Evolutionary conservation across 2,329 filamentous ascomycete genomes (phyloP).

Genomic region (Alternaria conjuncta): DNA sequence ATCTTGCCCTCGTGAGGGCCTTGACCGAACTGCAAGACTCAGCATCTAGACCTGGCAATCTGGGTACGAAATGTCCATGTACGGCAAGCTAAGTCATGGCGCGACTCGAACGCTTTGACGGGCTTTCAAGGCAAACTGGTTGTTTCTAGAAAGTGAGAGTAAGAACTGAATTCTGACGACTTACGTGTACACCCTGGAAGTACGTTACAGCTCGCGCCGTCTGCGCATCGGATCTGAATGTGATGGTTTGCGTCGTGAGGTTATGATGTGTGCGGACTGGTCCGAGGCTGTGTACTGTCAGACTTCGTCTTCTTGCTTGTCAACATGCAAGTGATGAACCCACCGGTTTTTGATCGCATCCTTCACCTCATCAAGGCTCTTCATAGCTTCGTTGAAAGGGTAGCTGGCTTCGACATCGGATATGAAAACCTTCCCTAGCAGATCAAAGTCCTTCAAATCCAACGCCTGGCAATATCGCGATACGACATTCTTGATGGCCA

Average conservation of each 20-base stretch:
- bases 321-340: background rate
- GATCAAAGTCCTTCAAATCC: constrained; percentile 50
- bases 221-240: constrained; percentile 36
- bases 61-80: background rate
- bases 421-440: constrained; percentile 50
- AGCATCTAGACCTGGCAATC: background rate
- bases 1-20: constrained; percentile 51
- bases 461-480: constrained; percentile 54
- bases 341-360: constrained; percentile 46
- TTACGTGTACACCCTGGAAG: constrained; percentile 50
- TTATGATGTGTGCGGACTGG: constrained; percentile 52
- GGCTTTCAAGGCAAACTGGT: background rate
- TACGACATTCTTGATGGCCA: constrained; percentile 53
- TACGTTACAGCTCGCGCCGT: constrained; percentile 49
- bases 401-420: constrained; percentile 51
- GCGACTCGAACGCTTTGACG: background rate
- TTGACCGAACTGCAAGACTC: constrained; percentile 45
- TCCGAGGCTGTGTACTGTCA: constrained; percentile 39
- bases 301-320: background rate
- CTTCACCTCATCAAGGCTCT: constrained; percentile 43
- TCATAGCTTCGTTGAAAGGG: constrained; percentile 45
- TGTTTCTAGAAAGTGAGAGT: background rate
- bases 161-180: background rate
- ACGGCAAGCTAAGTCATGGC: background rate
- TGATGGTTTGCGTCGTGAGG: constrained; percentile 52